Evolutionary conservation across 192 early-diverging fungal species (phyloP).

Genomic region (Backusella mclennaniae): DNA sequence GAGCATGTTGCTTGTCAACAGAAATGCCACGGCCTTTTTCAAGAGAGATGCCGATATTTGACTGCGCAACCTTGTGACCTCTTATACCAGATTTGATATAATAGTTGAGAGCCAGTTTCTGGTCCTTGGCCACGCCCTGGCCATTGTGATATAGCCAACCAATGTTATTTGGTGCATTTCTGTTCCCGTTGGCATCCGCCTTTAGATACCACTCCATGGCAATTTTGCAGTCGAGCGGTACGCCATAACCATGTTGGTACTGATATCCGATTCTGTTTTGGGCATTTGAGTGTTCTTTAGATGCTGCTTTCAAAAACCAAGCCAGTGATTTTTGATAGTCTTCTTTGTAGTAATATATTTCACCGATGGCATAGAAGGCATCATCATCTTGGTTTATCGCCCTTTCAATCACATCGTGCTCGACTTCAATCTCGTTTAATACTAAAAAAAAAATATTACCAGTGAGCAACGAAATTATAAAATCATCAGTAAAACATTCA

Average conservation of each 20-base stretch:
- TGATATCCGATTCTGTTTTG: background rate
- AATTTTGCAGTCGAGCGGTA: background rate
- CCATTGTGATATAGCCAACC: background rate
- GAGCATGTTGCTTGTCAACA: background rate
- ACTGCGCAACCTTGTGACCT: background rate
- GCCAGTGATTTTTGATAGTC: background rate
- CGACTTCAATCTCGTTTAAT: background rate
- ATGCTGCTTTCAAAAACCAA: background rate
- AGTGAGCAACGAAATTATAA: background rate
- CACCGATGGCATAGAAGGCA: background rate
- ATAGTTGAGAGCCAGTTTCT: background rate
- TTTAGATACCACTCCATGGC: background rate
- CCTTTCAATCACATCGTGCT: background rate
- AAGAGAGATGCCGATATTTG: background rate
- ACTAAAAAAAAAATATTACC: background rate
- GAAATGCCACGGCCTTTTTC: background rate
- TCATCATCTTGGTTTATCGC: background rate
- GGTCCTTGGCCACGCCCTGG: background rate
- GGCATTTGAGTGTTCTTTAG: background rate
- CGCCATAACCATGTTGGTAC: background rate
- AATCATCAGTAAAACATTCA: background rate
- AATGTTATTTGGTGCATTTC: background rate
- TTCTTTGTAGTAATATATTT: background rate
- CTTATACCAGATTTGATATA: background rate
- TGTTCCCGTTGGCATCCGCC: background rate